These are phyloP conservation scores for Lecanosticta acicola DNA, from an alignment of 2,329 filamentous ascomycete genomes.

Conservation along the genomic window DNA sequence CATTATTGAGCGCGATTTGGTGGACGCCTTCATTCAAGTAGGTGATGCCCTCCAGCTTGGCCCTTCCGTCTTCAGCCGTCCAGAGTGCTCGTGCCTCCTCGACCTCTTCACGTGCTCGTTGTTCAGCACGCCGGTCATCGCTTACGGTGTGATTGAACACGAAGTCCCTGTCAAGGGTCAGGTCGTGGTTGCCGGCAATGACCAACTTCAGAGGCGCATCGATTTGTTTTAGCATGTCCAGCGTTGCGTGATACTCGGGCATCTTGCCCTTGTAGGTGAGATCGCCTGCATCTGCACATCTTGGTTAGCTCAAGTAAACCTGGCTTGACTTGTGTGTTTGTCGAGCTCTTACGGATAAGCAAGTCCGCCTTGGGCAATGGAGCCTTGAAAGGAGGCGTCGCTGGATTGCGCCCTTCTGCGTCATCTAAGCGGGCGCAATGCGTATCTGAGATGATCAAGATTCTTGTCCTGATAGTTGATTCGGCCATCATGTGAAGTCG, in stretches of 20 bases:
- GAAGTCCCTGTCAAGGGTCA: conserved; percentile 22
- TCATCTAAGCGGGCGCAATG: conserved; percentile 7
- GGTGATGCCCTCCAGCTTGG: conserved; percentile 41
- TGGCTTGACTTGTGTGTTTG: too few relatives aligned
- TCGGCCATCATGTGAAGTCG: too few relatives aligned
- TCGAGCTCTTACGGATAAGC: too few relatives aligned
- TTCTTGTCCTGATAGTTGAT: conserved; percentile 8
- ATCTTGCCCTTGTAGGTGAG: conserved; percentile 32
- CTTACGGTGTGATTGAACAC: conserved; percentile 3
- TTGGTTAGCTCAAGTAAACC: too few relatives aligned
- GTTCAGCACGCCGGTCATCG: conserved; percentile 2
- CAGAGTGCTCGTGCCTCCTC: conserved; percentile 8
- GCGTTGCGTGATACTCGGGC: conserved; percentile 27
- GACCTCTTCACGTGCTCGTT: conserved; percentile 7
- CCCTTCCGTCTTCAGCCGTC: conserved; percentile 10
- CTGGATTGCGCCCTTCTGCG: conserved; percentile 1
- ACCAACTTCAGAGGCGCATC: conserved; percentile 35
- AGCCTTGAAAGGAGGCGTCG: conserved; percentile 5
- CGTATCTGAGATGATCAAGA: conserved; percentile 17
- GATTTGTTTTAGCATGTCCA: conserved; percentile 26
- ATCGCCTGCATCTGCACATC: conserved; percentile 41
- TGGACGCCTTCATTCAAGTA: conserved; percentile 51
- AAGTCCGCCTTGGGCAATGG: conserved; percentile 29
- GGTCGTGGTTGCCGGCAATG: conserved; percentile 37
- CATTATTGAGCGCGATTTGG: conserved; percentile 43